Base-by-base conservation (phyloP, 176 grass and related monocot species). In the Raddia distichophylla region DNA sequence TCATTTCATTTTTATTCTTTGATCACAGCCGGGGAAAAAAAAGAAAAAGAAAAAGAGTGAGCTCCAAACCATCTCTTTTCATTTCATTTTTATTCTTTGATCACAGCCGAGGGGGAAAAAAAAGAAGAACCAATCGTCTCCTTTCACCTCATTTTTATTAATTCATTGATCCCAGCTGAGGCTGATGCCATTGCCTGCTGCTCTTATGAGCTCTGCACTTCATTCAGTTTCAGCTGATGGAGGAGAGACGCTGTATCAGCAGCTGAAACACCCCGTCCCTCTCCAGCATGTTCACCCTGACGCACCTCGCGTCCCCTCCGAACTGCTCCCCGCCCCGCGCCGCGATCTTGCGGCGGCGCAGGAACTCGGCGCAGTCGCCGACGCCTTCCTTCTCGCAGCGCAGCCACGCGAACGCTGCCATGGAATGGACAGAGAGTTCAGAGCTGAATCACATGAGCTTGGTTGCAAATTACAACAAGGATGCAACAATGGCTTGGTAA, bases 211-310 rank as follows among this genome's bases (percentile, higher is more conserved):
- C 27, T 27, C 27, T 27, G 27, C 27, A 27, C 47, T 14, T 54
- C 49, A 57, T n/a, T n/a, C n/a, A n/a, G n/a, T n/a, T 56, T 10
- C 7, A 50, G 9, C 2, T 40, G 37, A 73, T n/a, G 5, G 56
- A 61, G 13, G 59, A 64, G 59, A 77, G 45, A 27, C 59, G 75
- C 0, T 63, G 44, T 12, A 77, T 49, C 43, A 77, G 75, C 10
- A 77, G 0, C 43, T 77, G 59, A 27, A 77, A 77, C 15, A 64
- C 75, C 6, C 7, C 1, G 22, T 77, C 75, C 22, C 22, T 84
- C 72, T 88, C 88, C 20, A 93, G 18, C 91, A 93, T 90, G 53
- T 86, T 93, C 19, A 93, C 20, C n/a, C 88, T 76, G 3, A 75
- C 85, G 33, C 79, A 75, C 34, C 42, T 87, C 0, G 43, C 48